A percentile compares a stretch with the other conserved stretches of the same genome.
These are phyloP conservation scores for Choiromyces venosus DNA, from an alignment of 495 filamentous ascomycete species.

Conservation along the genomic window DNA sequence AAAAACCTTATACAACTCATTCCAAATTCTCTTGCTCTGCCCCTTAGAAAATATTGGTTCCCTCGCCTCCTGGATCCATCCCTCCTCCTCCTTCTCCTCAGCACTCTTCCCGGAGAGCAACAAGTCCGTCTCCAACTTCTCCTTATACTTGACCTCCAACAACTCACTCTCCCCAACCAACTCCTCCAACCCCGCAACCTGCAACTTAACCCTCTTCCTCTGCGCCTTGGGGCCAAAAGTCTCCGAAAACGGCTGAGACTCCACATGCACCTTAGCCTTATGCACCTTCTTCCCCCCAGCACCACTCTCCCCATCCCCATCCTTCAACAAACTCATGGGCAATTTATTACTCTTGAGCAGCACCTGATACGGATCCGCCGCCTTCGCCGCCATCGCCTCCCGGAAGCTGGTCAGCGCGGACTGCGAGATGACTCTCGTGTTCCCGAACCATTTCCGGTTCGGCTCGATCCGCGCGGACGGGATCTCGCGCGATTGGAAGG, in stretches of 20 bases:
- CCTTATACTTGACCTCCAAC: conserved; percentile 71
- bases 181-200: conserved; percentile 71
- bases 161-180: conserved; percentile 71
- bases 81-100: conserved; percentile 52
- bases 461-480: conserved; percentile 88
- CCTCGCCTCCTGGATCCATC: conserved; percentile 60
- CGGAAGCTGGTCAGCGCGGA: conserved; percentile 73
- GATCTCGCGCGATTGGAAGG: conserved; percentile 70
- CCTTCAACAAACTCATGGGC: conserved; percentile 55
- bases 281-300: conserved; percentile 79
- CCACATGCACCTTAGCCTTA: conserved; percentile 87
- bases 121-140: conserved; percentile 66
- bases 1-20: conserved; percentile 79
- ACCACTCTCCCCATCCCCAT: conserved; percentile 23
- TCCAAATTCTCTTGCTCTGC: conserved; percentile 92
- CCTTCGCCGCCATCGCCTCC: conserved; percentile 83
- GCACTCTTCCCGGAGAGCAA: conserved; percentile 64
- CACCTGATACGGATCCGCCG: conserved; percentile 84
- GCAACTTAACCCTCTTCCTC: conserved; percentile 83
- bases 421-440: conserved; percentile 64
- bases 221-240: conserved; percentile 92
- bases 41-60: conserved; percentile 93
- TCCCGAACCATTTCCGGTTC: conserved; percentile 81
- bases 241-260: conserved; percentile 75
- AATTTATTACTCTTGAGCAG: conserved; percentile 92